Percentiles rank a stretch among this genome's conserved stretches.
Conservation (phyloP, 176 grass and related monocot species). For the Luzula sylvatica region DNA sequence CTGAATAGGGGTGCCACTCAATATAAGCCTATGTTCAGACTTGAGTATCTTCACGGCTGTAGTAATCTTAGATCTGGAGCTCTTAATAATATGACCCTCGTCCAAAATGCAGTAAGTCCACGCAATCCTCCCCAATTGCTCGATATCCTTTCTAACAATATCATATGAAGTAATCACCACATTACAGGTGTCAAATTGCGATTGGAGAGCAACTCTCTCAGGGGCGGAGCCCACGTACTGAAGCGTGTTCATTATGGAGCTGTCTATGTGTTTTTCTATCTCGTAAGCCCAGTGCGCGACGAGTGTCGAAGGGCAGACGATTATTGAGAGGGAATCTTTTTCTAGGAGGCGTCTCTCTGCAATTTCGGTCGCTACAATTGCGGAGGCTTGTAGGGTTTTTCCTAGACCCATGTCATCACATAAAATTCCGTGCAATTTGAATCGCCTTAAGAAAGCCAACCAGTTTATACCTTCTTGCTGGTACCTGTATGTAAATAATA, state of each 20-base stretch:
- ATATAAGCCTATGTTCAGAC: slow-evolving; percentile 91
- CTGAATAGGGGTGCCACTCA: slow-evolving; percentile 99
- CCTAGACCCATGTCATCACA: slow-evolving; percentile 99
- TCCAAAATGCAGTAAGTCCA: slow-evolving; percentile 99
- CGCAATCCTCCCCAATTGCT: slow-evolving; percentile 51
- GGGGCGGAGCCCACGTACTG: slow-evolving; percentile 85
- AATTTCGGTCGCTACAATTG: slow-evolving; percentile 89
- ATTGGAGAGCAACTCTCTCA: slow-evolving; percentile 57
- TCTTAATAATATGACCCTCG: slow-evolving; percentile 99
- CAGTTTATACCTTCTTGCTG: slow-evolving; percentile 99
- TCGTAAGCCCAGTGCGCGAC: slow-evolving; percentile 99
- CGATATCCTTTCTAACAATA: slow-evolving; percentile 96
- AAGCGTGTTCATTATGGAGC: slow-evolving; percentile 63
- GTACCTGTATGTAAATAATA: slow-evolving; percentile 47
- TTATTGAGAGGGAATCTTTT: slow-evolving; percentile 75
- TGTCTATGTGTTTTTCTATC: slow-evolving; percentile 94
- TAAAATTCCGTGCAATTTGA: slow-evolving; percentile 97
- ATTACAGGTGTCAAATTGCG: slow-evolving; percentile 73
- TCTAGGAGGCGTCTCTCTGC: slow-evolving; percentile 42
- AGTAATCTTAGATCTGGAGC: slow-evolving; percentile 95
- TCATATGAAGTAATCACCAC: slow-evolving; percentile 96
- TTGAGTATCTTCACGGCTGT: slow-evolving; percentile 86
- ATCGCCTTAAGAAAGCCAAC: slow-evolving; percentile 83
- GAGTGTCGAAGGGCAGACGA: slow-evolving; percentile 94
- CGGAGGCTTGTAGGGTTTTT: slow-evolving; percentile 96